Evolutionary conservation across 371 early-diverging fungal species (phyloP).

Genomic region (Nematocida major): DNA sequence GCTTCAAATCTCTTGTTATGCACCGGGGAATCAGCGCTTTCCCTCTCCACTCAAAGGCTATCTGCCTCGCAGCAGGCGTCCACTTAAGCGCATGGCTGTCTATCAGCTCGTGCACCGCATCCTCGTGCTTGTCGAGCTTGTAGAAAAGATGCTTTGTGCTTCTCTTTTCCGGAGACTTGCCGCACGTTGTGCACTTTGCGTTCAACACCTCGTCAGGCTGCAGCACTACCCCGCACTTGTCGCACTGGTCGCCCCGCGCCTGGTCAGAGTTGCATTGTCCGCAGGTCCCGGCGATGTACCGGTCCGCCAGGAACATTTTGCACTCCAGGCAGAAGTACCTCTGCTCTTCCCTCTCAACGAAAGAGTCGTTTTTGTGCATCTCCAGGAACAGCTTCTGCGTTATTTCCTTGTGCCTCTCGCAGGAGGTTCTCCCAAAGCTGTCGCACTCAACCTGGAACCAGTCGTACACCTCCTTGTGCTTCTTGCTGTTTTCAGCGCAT

Average conservation of each 20-base stretch:
- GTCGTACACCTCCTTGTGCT: conserved; percentile 81
- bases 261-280: conserved; percentile 71
- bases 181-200: conserved; percentile 87
- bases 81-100: conserved; percentile 69
- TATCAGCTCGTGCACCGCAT: conserved; percentile 69
- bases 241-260: conserved; percentile 98
- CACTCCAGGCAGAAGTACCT: conserved; percentile 86
- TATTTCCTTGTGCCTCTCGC: conserved; percentile 77
- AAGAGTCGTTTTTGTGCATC: conserved; percentile 71
- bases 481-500: conserved; percentile 84
- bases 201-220: conserved; percentile 82
- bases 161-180: conserved; percentile 67
- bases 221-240: conserved; percentile 81
- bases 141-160: conserved; percentile 86
- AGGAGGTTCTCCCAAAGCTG: conserved; percentile 89
- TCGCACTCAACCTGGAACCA: conserved; percentile 93
- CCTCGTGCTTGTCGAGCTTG: conserved; percentile 74
- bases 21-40: conserved; percentile 88
- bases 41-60: conserved; percentile 87
- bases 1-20: conserved; percentile 93
- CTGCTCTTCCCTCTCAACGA: conserved; percentile 71
- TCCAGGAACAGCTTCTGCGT: conserved; percentile 81
- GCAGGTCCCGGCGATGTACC: conserved; percentile 93
- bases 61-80: conserved; percentile 79
- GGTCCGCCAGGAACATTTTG: conserved; percentile 91